Base-by-base conservation (phyloP, 768 basidiomycete genomes). In the Suillus paluster region DNA sequence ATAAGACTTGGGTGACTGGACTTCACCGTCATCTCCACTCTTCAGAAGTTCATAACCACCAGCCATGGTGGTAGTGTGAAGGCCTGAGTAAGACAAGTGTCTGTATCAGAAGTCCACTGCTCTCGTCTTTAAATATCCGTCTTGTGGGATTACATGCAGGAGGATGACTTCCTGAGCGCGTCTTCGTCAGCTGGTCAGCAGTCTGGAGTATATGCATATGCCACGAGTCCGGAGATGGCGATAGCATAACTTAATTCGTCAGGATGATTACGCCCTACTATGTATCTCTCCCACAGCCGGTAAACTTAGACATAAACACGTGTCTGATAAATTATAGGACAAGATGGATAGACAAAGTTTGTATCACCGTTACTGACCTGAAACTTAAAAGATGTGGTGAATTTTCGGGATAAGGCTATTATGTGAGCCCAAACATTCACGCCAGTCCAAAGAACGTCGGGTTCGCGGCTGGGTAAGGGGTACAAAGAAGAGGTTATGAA, bases 31-130 rank as follows among this genome's bases (percentile, higher is more conserved):
- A 8, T 50, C 17, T 42, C 46, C n/a, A 2, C 57, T 7, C 23
- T 72, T 70, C 25, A 72, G 39, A 1, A 52, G 39, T 36, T 68
- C 57, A 38, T 73, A 72, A 27, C 65, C 63, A 21, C 62, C 58
- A 33, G 66, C 62, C 71, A 72, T 72, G 48, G 44, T 63, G 49
- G 30, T 50, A 23, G 36, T 62, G 23, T 5, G 54, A 38, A 21
- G 48, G 58, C 34, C 12, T 38, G 36, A 38, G 30, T 30, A 19
- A 55, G 53, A 39, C 23, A 39, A 55, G 15, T 4, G 23, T 39
- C 8, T 55, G 17, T 27, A 9, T 12, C 49, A 25, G 42, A 44
- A 9, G 8, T 10, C 19, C 7, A 44, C 42, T 14, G 14, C n/a
- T 21, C 52, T 14, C 41, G 19, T 42, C 23, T 25, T 34, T 39